phyloP scores from a whole-genome alignment of 352 stramenopile species.

The Elongisporangium undulatum region DNA sequence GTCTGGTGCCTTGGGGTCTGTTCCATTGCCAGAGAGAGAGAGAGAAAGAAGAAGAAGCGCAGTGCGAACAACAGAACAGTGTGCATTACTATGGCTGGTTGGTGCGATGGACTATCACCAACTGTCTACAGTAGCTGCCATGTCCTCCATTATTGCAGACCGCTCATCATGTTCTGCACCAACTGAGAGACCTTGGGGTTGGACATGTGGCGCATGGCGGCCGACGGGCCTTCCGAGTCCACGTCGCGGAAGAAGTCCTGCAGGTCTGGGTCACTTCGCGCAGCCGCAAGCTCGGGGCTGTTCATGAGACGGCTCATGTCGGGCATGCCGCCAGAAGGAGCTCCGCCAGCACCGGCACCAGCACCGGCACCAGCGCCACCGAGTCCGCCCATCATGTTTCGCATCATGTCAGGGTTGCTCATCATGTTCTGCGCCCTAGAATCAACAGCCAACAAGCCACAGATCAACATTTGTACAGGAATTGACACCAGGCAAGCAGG shows the following conservation, averaged over 20 bases:
- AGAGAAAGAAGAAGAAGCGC: not conserved
- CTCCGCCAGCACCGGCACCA: conserved; percentile 7
- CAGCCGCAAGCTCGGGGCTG: conserved; percentile 66
- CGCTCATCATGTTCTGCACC: conserved; percentile 65
- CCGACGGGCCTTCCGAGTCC: conserved; percentile 66
- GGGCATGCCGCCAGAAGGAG: conserved; percentile 40
- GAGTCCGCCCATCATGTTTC: conserved; percentile 62
- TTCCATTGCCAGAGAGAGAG: too few species aligned
- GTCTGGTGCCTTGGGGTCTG: too few species aligned
- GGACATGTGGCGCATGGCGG: conserved; percentile 84
- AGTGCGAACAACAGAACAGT: not conserved
- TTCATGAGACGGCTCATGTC: conserved; percentile 71
- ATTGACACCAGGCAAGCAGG: not conserved
- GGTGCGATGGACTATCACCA: not conserved
- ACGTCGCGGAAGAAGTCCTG: conserved; percentile 81
- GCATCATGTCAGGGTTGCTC: conserved; percentile 82
- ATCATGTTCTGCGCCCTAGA: conserved; percentile 86
- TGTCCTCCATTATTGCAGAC: conserved; percentile 48
- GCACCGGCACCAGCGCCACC: conserved; percentile 35
- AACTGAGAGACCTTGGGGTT: conserved; percentile 83
- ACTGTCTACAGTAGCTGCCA: not conserved
- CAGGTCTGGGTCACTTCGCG: conserved; percentile 67
- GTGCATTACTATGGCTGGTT: not conserved
- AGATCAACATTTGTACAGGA: not conserved
- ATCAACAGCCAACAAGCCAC: not conserved